Percentiles rank a stretch among this genome's conserved stretches.
Conservation (phyloP, 352 stramenopile species). For the Pythium sp. region DNA sequence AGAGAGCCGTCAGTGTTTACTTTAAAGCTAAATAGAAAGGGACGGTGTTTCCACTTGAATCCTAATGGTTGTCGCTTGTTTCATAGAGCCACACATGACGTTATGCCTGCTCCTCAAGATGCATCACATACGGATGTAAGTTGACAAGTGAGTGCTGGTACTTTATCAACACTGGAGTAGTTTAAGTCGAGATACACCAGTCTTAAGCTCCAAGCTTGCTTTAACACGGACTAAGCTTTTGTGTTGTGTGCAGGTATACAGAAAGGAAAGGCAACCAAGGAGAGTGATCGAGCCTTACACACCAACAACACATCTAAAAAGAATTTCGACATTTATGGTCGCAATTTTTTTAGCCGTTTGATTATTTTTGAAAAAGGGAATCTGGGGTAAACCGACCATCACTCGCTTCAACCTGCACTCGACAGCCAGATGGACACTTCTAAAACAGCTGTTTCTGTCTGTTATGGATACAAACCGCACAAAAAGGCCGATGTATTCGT, state of each 20-base stretch:
- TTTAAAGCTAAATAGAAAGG: neutral
- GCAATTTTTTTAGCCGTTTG: neutral
- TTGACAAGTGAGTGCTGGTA: neutral
- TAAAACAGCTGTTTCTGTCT: neutral
- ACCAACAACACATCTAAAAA: neutral
- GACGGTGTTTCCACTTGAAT: neutral
- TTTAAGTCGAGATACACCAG: neutral
- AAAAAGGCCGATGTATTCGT: neutral
- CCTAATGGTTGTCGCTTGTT: neutral
- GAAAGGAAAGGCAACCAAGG: neutral
- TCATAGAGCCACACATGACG: neutral
- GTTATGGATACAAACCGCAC: neutral
- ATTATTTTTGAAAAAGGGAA: neutral
- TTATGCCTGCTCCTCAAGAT: neutral
- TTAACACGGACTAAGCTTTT: neutral
- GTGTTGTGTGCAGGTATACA: neutral
- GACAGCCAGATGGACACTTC: neutral
- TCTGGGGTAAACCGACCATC: neutral
- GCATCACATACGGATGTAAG: neutral
- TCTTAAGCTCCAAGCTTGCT: no score
- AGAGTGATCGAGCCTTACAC: neutral
- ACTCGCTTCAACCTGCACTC: neutral
- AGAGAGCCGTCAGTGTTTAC: neutral
- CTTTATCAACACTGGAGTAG: neutral
- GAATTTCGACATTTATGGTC: neutral